phyloP scores from a whole-genome alignment of 495 filamentous ascomycete species.

The Monascus purpureus region DNA sequence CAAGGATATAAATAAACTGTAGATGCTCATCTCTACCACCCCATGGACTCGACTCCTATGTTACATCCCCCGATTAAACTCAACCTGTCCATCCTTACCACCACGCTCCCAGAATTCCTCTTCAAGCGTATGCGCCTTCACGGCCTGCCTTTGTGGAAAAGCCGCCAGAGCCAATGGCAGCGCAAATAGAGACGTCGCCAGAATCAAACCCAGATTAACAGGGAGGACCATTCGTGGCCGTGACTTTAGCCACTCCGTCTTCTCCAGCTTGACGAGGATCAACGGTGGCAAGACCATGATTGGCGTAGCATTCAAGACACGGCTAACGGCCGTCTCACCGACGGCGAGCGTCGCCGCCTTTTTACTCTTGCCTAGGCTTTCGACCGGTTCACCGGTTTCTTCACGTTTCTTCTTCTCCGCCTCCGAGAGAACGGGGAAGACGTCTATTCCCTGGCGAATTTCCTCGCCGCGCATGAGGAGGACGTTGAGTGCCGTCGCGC shows the following conservation, averaged over 20 bases:
- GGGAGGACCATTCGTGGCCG: slow-evolving; percentile 60
- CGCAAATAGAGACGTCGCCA: slow-evolving; percentile 65
- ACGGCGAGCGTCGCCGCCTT: slow-evolving; percentile 81
- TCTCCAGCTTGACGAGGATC: slow-evolving; percentile 68
- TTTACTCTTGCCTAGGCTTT: slow-evolving; percentile 69
- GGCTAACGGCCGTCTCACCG: slow-evolving; percentile 74
- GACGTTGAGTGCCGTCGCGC: slow-evolving; percentile 82
- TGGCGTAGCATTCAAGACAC: slow-evolving; percentile 84
- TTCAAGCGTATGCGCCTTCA: slow-evolving; percentile 59
- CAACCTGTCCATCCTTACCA: slow-evolving; percentile 62
- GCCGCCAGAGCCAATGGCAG: slow-evolving; percentile 75
- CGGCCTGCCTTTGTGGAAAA: slow-evolving; percentile 80
- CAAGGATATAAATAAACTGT: no score
- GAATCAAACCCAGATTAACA: slow-evolving; percentile 68
- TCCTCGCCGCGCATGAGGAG: slow-evolving; percentile 97
- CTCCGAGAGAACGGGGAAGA: slow-evolving; percentile 62
- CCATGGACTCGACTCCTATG: no score
- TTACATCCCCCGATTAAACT: slow-evolving; percentile 85
- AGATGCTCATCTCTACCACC: no score
- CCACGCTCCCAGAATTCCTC: slow-evolving; percentile 66
- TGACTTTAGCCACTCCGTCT: slow-evolving; percentile 54
- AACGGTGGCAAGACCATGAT: slow-evolving; percentile 93
- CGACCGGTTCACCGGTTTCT: slow-evolving; percentile 43
- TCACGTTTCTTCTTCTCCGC: slow-evolving; percentile 40
- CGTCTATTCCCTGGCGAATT: slow-evolving; percentile 83